Evolutionary conservation across 2,329 filamentous ascomycete genomes (phyloP), one percentile per base, ranked within the genome.

Genomic region (Aspergillus tanneri): DNA sequence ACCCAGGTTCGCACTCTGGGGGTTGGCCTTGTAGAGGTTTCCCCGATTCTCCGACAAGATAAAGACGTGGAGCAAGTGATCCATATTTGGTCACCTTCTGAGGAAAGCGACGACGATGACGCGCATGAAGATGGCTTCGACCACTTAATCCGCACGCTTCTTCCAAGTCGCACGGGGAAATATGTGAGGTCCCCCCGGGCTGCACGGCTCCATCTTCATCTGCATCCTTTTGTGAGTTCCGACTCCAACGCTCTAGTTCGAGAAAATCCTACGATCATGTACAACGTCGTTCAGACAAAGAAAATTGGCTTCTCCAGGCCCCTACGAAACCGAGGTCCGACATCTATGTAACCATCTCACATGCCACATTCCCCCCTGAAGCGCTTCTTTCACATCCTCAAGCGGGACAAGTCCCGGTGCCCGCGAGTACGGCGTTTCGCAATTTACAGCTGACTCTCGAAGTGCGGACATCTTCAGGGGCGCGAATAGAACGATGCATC

Each of bases 241-340:
- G 90, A 97, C 60, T 84, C 90, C 1, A 90, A 95, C 56, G 76
- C 74, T 0, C 79, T 99, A 32, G 87, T 97, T 63, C 89, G 87
- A 62, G 84, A 86, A 39, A 96, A 90, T 3, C 93, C 93, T 0
- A 97, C 92, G 0, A 73, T 95, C 11, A 81, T 99, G 11, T 86
- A 95, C 42, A 85, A 87, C 43, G 82, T 97, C 50, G 79, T 79
- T 48, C 87, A 87, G 67, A 95, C 91, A 0, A 86, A 79, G 60
- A 93, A 93, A 66, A 91, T 97, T 68, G 93, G 91, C 2, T 97
- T 99, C 66, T 89, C 92, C 91, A 91, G 10, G 91, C 91, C 2
- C 92, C 93, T 0, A 90, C 87, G 0, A 91, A 90, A 65, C 79
- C 87, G 12, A 80, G 95, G 60, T 96, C 90, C 9, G 95, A 99